A percentile compares a stretch with the other conserved stretches of the same genome.
Evolutionary conservation across 495 filamentous ascomycete genomes (phyloP).

Genomic region (Talaromyces adpressus): DNA sequence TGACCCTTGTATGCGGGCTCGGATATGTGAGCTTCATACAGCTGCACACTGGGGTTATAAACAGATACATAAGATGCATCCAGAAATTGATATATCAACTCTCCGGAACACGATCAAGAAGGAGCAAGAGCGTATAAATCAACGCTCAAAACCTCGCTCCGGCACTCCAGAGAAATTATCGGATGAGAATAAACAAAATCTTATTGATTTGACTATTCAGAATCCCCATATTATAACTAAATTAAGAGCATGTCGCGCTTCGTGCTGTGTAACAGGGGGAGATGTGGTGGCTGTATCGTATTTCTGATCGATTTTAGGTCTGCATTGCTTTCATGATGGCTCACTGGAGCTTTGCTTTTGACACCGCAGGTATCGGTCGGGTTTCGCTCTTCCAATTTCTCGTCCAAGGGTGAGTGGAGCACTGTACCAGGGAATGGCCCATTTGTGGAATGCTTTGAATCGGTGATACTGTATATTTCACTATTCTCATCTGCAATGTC

Average conservation of each 20-base stretch:
- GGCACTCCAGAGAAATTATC: too few relatives aligned
- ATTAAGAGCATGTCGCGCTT: slow-evolving; percentile 78
- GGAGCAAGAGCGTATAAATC: too few relatives aligned
- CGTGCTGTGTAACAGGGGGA: slow-evolving; percentile 59
- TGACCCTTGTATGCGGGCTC: too few relatives aligned
- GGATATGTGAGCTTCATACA: too few relatives aligned
- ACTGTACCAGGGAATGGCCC: slow-evolving; percentile 50
- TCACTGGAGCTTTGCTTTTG: slow-evolving; percentile 26
- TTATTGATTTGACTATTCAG: too few relatives aligned
- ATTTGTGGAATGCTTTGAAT: slow-evolving; percentile 49
- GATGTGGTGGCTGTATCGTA: slow-evolving; percentile 41
- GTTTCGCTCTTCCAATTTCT: slow-evolving; percentile 19
- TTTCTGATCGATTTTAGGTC: slow-evolving; percentile 29
- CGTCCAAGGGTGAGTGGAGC: slow-evolving; percentile 63
- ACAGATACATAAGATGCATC: too few relatives aligned
- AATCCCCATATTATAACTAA: slow-evolving; percentile 77
- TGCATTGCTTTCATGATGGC: slow-evolving; percentile 37
- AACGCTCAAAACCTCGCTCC: too few relatives aligned
- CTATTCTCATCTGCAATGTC: slow-evolving; percentile 56
- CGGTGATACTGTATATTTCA: slow-evolving; percentile 47
- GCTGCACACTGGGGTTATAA: too few relatives aligned
- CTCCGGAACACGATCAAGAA: too few relatives aligned
- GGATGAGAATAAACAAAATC: too few relatives aligned
- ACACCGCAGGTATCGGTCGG: slow-evolving; percentile 13
- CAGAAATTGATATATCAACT: too few relatives aligned